phyloP scores from a whole-genome alignment of 345 rosid genomes.

The Dipteronia dyeriana region DNA sequence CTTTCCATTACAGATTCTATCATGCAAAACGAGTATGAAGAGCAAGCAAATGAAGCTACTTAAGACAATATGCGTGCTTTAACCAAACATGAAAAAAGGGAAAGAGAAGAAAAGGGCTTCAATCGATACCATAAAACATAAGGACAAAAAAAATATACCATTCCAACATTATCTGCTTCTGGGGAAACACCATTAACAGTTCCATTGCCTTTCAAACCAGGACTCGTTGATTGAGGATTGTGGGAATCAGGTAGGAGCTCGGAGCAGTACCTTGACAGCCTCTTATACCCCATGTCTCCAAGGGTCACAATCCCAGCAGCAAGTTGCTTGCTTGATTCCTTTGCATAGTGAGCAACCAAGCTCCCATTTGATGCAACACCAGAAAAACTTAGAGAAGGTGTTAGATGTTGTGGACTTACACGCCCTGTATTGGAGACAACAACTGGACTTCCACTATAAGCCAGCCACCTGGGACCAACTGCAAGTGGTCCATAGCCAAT shows the following conservation, averaged over 20 bases:
- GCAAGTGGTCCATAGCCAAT: slow-evolving; percentile 94
- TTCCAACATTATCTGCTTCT: slow-evolving; percentile 76
- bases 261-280: slow-evolving; percentile 65
- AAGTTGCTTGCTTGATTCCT: slow-evolving; percentile 87
- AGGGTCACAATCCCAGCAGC: slow-evolving; percentile 82
- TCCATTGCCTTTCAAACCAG: slow-evolving; percentile 61
- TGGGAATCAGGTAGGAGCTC: slow-evolving; percentile 77
- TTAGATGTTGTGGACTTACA: slow-evolving; percentile 65
- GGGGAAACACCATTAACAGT: slow-evolving; percentile 50
- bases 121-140: slow-evolving; percentile 14
- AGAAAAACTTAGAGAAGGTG: slow-evolving; percentile 52
- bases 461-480: slow-evolving; percentile 94
- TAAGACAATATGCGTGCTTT: not conserved
- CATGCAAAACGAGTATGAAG: not conserved
- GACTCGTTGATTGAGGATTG: slow-evolving; percentile 43
- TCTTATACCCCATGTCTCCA: slow-evolving; percentile 86
- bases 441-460: slow-evolving; percentile 82
- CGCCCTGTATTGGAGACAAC: slow-evolving; percentile 46
- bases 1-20: not conserved
- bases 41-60: not conserved
- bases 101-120: not conserved
- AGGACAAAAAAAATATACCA: slow-evolving; percentile 49
- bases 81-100: not conserved
- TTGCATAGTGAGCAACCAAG: slow-evolving; percentile 75
- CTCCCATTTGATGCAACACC: slow-evolving; percentile 54